A percentile compares a stretch with the other conserved stretches of the same genome.
These are phyloP conservation scores for Pholiota microspora DNA, from an alignment of 768 basidiomycete species.

Conservation along the genomic window DNA sequence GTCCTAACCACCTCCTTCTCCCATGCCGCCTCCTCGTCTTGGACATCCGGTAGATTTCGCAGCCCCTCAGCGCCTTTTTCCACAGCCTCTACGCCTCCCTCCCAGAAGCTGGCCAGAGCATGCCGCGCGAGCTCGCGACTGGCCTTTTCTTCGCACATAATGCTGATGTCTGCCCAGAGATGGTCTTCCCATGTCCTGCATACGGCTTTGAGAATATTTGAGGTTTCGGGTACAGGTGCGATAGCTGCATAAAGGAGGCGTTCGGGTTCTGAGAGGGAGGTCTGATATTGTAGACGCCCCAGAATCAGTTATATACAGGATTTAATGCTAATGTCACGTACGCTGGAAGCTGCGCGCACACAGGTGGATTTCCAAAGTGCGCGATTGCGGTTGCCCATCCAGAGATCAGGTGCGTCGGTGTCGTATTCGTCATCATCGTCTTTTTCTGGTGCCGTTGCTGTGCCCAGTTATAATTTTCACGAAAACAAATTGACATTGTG, in stretches of 20 bases:
- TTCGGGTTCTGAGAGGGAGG: constrained; percentile 64
- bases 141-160: constrained; percentile 80
- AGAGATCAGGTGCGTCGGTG: constrained; percentile 50
- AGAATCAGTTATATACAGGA: background rate
- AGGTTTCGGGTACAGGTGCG: constrained; percentile 67
- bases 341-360: constrained; percentile 73
- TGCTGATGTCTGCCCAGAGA: constrained; percentile 86
- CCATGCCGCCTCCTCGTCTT: constrained; percentile 59
- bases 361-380: constrained; percentile 89
- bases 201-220: constrained; percentile 61
- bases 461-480: too few relatives aligned
- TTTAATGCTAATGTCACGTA: constrained; percentile 29
- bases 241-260: constrained; percentile 89
- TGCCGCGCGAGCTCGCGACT: constrained; percentile 64
- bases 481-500: too few relatives aligned
- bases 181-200: constrained; percentile 95
- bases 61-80: constrained; percentile 33
- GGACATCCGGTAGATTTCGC: constrained; percentile 19
- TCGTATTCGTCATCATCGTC: constrained; percentile 40
- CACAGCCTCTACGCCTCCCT: constrained; percentile 50
- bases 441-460: constrained; percentile 45
- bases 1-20: constrained; percentile 59
- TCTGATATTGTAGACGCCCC: constrained; percentile 31
- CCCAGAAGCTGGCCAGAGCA: constrained; percentile 77
- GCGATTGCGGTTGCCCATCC: constrained; percentile 76